Base-by-base conservation (phyloP, 2,329 filamentous ascomycete genomes). In the Alternaria brassicicola region DNA sequence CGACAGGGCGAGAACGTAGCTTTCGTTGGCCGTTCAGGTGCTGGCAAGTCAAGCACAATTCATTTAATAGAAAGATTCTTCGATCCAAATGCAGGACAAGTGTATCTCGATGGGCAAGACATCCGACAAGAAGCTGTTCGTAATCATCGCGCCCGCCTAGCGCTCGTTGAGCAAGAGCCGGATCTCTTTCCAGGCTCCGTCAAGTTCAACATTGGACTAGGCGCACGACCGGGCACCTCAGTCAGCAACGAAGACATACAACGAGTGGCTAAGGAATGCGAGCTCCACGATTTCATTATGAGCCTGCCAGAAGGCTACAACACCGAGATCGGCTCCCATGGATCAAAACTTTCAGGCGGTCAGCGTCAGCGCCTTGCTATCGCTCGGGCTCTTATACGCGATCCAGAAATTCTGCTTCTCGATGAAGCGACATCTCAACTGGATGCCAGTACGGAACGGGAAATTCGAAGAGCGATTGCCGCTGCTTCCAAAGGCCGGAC, bases 341-440 rank as follows among this genome's bases (percentile, higher is more conserved):
- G 79, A 21, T 77, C 75, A 5, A 76, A 78, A 51, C 68, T 83
- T 2, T 81, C 78, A 2, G 81, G 80, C 17, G 81, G 80, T 13
- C 81, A 83, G 55, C 73, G 77, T 45, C 80, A 82, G 57, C 73
- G 81, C 5, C 67, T 83, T 17, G 79, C 80, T 2, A 79, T 83
- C 39, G 80, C 81, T 15, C 68, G 81, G 55, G 80, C 80, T 2
- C 73, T 83, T 26, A 73, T 82, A 26, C 72, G 80, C n/a, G 73
- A 81, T 45, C 81, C 81, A 1, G 75, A 80, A 48, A 75, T 82
- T 2, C 70, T 83, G 21, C 69, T 82, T 1, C 75, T 83, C 0
- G 81, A 82, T 56, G 81, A 83, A 63, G 78, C 78, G 12, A 82
- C 80, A 5, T 80, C 78, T 39, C 78, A 80, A 45, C 67, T 83